Conservation (phyloP, 2,329 filamentous ascomycete species). For the Fusarium annulatum region DNA sequence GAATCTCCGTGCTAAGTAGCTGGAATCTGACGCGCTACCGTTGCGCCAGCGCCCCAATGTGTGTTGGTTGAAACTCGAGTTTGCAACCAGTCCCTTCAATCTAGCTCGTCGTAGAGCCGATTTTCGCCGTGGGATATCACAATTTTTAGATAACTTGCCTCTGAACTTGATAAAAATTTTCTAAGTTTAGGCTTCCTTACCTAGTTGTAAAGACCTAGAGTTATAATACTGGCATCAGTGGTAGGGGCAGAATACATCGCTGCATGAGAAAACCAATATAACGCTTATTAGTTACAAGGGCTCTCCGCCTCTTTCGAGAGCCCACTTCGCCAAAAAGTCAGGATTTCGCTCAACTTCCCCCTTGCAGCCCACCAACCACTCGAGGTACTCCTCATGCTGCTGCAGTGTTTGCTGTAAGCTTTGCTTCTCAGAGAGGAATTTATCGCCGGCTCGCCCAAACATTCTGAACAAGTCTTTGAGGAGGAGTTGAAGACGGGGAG, state of each 20-base stretch:
- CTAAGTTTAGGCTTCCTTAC: too few relatives aligned
- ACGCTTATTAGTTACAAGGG: neutral
- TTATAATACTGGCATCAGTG: too few relatives aligned
- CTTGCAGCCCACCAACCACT: neutral
- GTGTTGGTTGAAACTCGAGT: neutral
- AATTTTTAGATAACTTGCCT: too few relatives aligned
- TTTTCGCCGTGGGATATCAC: neutral
- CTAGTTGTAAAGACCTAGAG: too few relatives aligned
- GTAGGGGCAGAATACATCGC: too few relatives aligned
- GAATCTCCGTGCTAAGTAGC: neutral
- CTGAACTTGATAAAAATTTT: too few relatives aligned
- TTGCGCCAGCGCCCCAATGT: neutral
- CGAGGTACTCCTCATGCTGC: neutral
- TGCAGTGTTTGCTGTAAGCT: neutral
- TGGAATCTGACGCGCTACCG: constrained; percentile 5
- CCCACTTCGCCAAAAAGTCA: neutral
- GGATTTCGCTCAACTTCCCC: neutral
- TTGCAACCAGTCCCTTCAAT: neutral
- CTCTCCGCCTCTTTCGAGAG: neutral
- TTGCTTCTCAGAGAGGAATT: neutral
- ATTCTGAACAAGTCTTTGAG: neutral
- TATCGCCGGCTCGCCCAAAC: rapidly evolving
- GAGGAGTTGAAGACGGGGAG: neutral
- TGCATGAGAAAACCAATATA: too few relatives aligned
- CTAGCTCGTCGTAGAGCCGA: neutral